phyloP scores from a whole-genome alignment of 495 filamentous ascomycete species.

The Aspergillus sclerotioniger region DNA sequence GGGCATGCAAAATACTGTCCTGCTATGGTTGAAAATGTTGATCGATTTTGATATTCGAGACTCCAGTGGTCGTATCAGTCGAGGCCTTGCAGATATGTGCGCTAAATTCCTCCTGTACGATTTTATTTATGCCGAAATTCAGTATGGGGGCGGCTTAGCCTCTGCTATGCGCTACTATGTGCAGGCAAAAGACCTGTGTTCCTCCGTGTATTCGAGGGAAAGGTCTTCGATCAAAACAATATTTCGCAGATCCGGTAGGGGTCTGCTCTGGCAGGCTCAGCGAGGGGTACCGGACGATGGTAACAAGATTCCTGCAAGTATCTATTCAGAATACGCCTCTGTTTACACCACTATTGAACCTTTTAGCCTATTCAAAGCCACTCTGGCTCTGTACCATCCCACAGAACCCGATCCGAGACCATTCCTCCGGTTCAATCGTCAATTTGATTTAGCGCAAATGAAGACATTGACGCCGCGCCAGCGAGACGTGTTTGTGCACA shows the following conservation, averaged over 20 bases:
- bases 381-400: constrained; percentile 38
- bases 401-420: constrained; percentile 30
- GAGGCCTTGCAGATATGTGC: constrained; percentile 18
- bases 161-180: constrained; percentile 34
- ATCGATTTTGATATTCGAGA: constrained; percentile 30
- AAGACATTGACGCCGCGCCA: constrained; percentile 20
- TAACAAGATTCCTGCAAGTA: too few species aligned
- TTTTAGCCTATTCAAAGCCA: constrained; percentile 22
- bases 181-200: constrained; percentile 24
- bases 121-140: constrained; percentile 34
- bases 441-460: constrained; percentile 13
- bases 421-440: constrained; percentile 31
- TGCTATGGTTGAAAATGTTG: constrained; percentile 37
- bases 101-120: constrained; percentile 30
- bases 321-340: too few species aligned
- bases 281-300: too few species aligned
- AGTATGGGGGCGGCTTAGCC: constrained; percentile 32
- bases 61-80: constrained; percentile 22
- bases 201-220: constrained; percentile 13
- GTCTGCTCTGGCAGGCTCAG: too few species aligned
- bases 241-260: too few species aligned
- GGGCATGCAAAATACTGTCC: constrained; percentile 31
- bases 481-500: constrained; percentile 28
- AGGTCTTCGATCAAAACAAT: too few species aligned
- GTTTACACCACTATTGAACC: too few species aligned